Conservation (phyloP, 116 monocot genomes). For the Phalaenopsis hybrid region DNA sequence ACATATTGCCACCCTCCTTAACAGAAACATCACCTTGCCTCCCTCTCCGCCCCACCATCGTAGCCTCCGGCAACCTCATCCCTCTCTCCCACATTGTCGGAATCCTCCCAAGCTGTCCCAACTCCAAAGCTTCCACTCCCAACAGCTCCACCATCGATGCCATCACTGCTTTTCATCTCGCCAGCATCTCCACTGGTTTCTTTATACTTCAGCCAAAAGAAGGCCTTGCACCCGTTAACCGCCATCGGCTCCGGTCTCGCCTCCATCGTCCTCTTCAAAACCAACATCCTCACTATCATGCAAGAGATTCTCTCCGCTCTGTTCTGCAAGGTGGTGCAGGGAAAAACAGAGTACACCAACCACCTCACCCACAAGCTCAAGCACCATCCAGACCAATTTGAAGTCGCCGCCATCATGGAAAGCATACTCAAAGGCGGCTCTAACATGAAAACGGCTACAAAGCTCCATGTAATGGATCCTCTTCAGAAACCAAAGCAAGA, state of each 20-base stretch:
- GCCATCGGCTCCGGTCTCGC: conserved; percentile 32
- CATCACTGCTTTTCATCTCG: too few species aligned
- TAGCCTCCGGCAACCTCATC: too few species aligned
- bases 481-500: conserved; percentile 36
- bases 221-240: too few species aligned
- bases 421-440: conserved; percentile 28
- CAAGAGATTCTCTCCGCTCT: conserved; percentile 31
- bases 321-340: conserved; percentile 37
- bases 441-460: conserved; percentile 28
- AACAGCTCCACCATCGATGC: too few species aligned
- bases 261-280: conserved; percentile 26
- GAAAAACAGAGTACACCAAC: conserved; percentile 33
- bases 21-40: too few species aligned
- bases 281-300: conserved; percentile 27
- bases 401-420: conserved; percentile 38
- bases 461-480: conserved; percentile 23
- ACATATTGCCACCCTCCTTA: too few species aligned
- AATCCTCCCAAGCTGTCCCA: too few species aligned
- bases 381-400: conserved; percentile 35
- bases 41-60: too few species aligned
- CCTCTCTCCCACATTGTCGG: too few species aligned
- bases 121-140: too few species aligned
- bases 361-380: conserved; percentile 42
- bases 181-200: too few species aligned
- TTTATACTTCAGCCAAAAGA: too few species aligned